Evolutionary conservation across 805 yeast species (phyloP), one percentile per base, ranked within the genome.

Genomic region (Saturnispora kantuleensis): DNA sequence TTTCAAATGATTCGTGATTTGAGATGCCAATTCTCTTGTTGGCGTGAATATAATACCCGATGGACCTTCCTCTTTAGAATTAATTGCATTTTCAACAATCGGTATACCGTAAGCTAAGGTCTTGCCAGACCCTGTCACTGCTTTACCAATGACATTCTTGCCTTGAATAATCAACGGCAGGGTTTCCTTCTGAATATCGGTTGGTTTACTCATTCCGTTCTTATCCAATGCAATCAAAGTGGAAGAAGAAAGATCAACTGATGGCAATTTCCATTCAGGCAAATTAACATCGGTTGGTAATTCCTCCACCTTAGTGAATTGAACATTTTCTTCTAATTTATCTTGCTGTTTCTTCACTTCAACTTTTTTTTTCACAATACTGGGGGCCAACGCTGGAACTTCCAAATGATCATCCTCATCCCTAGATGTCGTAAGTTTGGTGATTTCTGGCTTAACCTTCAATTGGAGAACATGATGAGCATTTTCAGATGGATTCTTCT

Each of bases 81-180:
- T 36, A 8, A 38, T 41, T 47, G 76, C 73, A 47, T 71, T 75
- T 57, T 90, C 96, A 48, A 93, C 62, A 28, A 94, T 81, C 9
- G 98, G 97, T 26, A 93, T 76, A 38, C 96, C 96, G 61, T 86
- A 93, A 0, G 98, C 99, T 47, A 89, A 68, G 0, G 98, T 93
- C 60, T 93, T 93, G 71, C 98, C 98, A 1, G 96, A 85, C 60
- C 98, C 98, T 1, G 98, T 93, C 10, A 93, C 82, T 12, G 98
- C 98, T 58, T 90, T 93, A 45, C 98, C 98, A 52, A 93, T 79
- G 4, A 93, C 76, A 63, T 93, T 97, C 31, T 70, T 71, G 5
- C 89, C 94, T 28, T 70, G 68, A 11, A 86, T 47, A 2, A 90
- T 86, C 26, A 70, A 55, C 2, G 97, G 96, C 44, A 93, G 80